phyloP scores from a whole-genome alignment of 164 flowering plant species.

The Stephania cephalantha region DNA sequence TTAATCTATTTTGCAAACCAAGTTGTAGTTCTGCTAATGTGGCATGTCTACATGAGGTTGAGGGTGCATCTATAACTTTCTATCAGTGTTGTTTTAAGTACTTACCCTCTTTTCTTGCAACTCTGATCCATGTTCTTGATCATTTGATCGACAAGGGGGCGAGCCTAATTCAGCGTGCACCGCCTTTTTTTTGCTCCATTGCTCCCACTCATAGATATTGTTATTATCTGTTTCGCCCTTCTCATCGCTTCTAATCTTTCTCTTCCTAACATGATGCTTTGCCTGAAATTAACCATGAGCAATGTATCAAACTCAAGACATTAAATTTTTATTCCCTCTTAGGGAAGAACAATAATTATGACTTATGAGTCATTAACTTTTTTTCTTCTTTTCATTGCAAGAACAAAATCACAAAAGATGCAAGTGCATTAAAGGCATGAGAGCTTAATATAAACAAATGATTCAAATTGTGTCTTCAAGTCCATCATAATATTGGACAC shows the following conservation, averaged over 20 bases:
- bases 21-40: too few relatives aligned
- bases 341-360: too few relatives aligned
- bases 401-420: neutral
- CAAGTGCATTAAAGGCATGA: too few relatives aligned
- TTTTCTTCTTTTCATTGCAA: too few relatives aligned
- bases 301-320: neutral
- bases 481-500: too few relatives aligned
- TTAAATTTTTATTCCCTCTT: too few relatives aligned
- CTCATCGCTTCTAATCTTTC: slow-evolving; percentile 4
- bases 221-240: neutral
- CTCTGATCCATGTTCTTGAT: neutral
- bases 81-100: neutral
- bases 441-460: too few relatives aligned
- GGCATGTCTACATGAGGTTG: too few relatives aligned
- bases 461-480: too few relatives aligned
- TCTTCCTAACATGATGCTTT: slow-evolving; percentile 21
- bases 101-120: slow-evolving; percentile 18
- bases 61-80: neutral
- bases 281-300: neutral
- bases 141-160: slow-evolving; percentile 1
- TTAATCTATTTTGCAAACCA: neutral
- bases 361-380: neutral
- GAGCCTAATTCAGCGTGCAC: neutral
- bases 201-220: slow-evolving; percentile 2
- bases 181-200: slow-evolving; percentile 18